Evolutionary conservation across 2,329 filamentous ascomycete genomes (phyloP).

Genomic region (Diaporthe citriasiana): DNA sequence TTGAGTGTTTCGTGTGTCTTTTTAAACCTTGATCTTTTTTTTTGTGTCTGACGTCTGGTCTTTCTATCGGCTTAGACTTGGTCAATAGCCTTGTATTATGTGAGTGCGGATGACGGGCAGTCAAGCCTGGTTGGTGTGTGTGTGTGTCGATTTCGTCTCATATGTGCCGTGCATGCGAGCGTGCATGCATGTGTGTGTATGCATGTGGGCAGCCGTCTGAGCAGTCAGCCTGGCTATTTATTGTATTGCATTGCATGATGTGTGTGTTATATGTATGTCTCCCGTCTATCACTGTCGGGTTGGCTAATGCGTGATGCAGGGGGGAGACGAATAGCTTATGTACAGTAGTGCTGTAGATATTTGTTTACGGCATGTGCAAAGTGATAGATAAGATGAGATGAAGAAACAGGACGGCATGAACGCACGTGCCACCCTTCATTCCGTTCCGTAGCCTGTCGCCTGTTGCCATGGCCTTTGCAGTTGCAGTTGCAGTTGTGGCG

Average conservation of each 20-base stretch:
- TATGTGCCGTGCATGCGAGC: not conserved
- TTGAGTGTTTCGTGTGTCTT: too few species aligned
- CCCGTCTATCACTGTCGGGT: too few species aligned
- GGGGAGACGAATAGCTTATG: constrained; percentile 1
- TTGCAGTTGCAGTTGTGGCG: not conserved
- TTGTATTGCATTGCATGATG: constrained; percentile 15
- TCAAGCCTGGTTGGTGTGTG: not conserved
- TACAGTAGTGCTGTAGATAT: not conserved
- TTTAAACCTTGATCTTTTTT: not conserved
- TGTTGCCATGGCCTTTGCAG: not conserved
- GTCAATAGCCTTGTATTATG: not conserved
- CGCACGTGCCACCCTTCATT: constrained; percentile 54
- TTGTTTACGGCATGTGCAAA: too few species aligned
- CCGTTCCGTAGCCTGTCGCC: constrained; percentile 15
- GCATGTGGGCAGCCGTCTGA: not conserved
- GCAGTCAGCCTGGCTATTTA: constrained; percentile 8
- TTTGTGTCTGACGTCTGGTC: not conserved
- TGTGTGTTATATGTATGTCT: constrained; percentile 7
- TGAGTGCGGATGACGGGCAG: not conserved
- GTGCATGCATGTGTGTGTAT: not conserved
- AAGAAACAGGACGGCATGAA: constrained; percentile 53
- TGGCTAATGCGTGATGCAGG: constrained; percentile 12
- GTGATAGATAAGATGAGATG: constrained; percentile 8
- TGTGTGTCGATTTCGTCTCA: not conserved
- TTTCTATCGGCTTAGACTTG: constrained; percentile 2